Conservation (phyloP, 2,329 filamentous ascomycete genomes). For the Simplicillium sp. region DNA sequence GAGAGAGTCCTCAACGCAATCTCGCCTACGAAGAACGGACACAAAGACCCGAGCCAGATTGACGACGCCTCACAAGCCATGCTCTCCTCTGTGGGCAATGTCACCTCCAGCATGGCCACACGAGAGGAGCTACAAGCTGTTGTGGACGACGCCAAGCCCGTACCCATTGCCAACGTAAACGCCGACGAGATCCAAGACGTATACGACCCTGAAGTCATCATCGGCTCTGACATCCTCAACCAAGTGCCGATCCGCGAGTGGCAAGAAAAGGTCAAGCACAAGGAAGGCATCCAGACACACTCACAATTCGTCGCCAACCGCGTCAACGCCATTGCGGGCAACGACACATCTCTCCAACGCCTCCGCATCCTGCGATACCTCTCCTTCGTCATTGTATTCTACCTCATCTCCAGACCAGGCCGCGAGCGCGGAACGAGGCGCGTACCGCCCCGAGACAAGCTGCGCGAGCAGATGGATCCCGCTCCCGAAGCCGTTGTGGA, state of each 20-base stretch:
- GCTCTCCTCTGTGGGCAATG: conserved; percentile 51
- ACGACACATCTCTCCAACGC: conserved; percentile 40
- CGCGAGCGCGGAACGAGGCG: conserved; percentile 35
- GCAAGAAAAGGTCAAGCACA: conserved; percentile 55
- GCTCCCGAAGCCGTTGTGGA: conserved; percentile 55
- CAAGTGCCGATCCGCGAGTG: conserved; percentile 64
- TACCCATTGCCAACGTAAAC: conserved; percentile 59
- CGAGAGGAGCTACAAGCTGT: conserved; percentile 54
- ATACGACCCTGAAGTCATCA: conserved; percentile 57
- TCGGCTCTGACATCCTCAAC: conserved; percentile 58
- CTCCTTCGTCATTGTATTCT: conserved; percentile 46
- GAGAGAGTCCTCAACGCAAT: conserved; percentile 66
- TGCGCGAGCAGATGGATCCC: conserved; percentile 45
- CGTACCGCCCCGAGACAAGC: conserved; percentile 52
- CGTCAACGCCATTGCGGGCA: conserved; percentile 42
- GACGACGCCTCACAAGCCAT: conserved; percentile 49
- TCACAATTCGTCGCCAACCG: conserved; percentile 59
- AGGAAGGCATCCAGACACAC: conserved; percentile 43
- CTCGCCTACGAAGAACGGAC: conserved; percentile 25
- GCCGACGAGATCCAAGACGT: conserved; percentile 63
- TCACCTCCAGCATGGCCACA: conserved; percentile 57
- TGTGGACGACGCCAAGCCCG: conserved; percentile 60
- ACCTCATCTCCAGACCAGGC: conserved; percentile 34
- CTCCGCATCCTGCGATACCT: conserved; percentile 53
- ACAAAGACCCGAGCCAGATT: conserved; percentile 35